Base-by-base conservation (phyloP, 2,329 filamentous ascomycete species). In the Talaromyces funiculosus region DNA sequence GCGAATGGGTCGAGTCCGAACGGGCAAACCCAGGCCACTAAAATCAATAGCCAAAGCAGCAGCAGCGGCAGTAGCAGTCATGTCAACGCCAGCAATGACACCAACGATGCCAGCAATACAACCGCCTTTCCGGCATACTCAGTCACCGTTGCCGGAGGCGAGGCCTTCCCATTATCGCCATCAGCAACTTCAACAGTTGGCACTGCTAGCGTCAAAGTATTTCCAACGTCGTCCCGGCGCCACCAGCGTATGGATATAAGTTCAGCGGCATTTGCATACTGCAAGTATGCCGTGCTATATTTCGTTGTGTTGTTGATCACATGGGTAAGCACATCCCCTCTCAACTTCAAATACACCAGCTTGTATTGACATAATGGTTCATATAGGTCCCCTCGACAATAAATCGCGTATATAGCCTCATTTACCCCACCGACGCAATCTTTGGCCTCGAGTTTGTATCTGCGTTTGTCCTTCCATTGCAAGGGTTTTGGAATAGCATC, bases 401-500 rank as follows among this genome's bases (percentile, higher is more conserved):
- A 62, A 94, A 95, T 71, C 82, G 90, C 9, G 82, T 92, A 16
- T 92, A 89, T 73, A 85, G 85, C 3, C 78, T 92, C 16, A 79
- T 86, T 8, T 78, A 88, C 67, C 77, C 80, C 0, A 74, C 81
- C 26, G 61, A 80, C 3, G 74, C 81, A 0, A 81, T 79, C 14
- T 81, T 86, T 29, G 77, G 81, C 0, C 82, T 94, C 24, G 86
- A 90, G 67, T 85, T 88, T 64, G 83, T 86, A 64, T 87, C 88
- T 22, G 86, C 88, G 0, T 81, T 90, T 42, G 90, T 94, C 0
- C 80, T 95, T 8, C 90, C 90, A 0, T 80, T 92, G 0, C 90
- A 95, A 70, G 90, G 90, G 0, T 89, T 92, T 68, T 94, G 90
- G 90, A 95, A 95, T 71, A 84, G 86, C 18, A 73, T 89, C 61